Conservation (phyloP, 179 eudicot species). For the Carnegiea gigantea region DNA sequence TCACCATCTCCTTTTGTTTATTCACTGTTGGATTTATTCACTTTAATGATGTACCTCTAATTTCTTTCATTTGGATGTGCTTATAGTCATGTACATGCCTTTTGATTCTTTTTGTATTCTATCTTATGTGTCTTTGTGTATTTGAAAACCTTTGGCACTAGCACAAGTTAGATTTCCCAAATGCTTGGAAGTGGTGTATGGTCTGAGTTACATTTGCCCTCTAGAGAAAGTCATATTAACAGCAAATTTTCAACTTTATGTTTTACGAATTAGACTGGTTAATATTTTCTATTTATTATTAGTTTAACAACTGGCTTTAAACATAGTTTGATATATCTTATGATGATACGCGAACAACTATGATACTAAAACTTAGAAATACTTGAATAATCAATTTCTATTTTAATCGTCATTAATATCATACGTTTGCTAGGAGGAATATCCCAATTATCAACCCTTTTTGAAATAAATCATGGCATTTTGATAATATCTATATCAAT, state of each 20-base stretch:
- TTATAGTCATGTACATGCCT: not conserved
- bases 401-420: too few relatives aligned
- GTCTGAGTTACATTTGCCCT: not conserved
- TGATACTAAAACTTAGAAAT: not conserved
- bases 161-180: not conserved
- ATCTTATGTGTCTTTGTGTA: not conserved
- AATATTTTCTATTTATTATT: too few relatives aligned
- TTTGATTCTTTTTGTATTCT: not conserved
- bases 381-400: not conserved
- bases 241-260: too few relatives aligned
- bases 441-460: too few relatives aligned
- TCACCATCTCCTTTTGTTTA: not conserved
- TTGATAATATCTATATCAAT: too few relatives aligned
- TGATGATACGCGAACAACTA: too few relatives aligned
- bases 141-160: not conserved
- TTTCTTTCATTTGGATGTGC: not conserved
- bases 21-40: not conserved
- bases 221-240: too few relatives aligned
- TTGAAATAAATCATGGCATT: too few relatives aligned
- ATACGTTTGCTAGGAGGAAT: too few relatives aligned
- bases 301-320: too few relatives aligned
- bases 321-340: too few relatives aligned
- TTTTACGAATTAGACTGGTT: too few relatives aligned
- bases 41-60: not conserved
- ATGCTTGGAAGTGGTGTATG: not conserved